Percentiles rank a stretch among this genome's conserved stretches.
These are phyloP conservation scores for Tylopilus sp. DNA, from an alignment of 768 basidiomycete species.

Conservation along the genomic window DNA sequence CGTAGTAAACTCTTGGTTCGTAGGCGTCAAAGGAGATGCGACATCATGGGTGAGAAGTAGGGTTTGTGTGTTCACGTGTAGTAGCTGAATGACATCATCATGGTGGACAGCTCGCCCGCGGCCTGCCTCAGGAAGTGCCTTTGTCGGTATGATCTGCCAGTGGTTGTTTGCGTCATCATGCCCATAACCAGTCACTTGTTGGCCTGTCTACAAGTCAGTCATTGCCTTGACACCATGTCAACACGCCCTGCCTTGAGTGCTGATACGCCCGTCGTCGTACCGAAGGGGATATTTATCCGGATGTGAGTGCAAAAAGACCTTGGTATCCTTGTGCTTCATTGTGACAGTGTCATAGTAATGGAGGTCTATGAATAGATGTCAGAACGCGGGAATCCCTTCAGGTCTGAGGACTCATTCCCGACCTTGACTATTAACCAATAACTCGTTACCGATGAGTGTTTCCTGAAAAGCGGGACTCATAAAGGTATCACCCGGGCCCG, in stretches of 20 bases:
- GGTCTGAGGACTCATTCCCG: constrained; percentile 13
- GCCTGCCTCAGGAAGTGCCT: constrained; percentile 89
- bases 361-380: constrained; percentile 60
- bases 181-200: constrained; percentile 94
- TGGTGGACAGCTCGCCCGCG: constrained; percentile 91
- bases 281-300: constrained; percentile 85
- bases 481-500: constrained; percentile 92
- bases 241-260: constrained; percentile 67
- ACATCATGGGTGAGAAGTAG: constrained; percentile 94
- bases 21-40: constrained; percentile 93
- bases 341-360: constrained; percentile 89
- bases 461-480: constrained; percentile 99
- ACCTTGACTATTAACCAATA: constrained; percentile 92
- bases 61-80: constrained; percentile 82
- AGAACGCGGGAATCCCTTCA: neutral
- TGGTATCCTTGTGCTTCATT: constrained; percentile 88
- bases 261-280: constrained; percentile 94
- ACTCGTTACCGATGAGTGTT: constrained; percentile 86
- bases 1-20: constrained; percentile 98
- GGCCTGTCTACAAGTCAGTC: constrained; percentile 47
- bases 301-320: constrained; percentile 93
- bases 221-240: neutral
- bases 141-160: constrained; percentile 95
- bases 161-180: constrained; percentile 93
- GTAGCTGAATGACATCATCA: constrained; percentile 82